Conservation (phyloP, 441 rosid genomes). For the Eruca vesicaria region DNA sequence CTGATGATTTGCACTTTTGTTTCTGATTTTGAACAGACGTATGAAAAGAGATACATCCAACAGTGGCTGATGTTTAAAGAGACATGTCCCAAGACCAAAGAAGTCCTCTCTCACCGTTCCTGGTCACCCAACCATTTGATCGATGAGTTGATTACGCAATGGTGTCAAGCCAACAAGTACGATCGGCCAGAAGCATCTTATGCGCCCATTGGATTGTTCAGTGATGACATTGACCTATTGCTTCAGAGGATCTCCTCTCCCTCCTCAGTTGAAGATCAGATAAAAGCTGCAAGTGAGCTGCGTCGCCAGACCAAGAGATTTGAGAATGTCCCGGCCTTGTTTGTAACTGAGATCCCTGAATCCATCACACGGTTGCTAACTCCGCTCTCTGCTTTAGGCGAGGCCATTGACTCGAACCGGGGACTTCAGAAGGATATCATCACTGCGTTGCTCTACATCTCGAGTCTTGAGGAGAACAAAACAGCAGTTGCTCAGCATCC, state of each 20-base stretch:
- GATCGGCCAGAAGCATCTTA: background rate
- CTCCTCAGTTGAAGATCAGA: no score
- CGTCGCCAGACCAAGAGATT: background rate
- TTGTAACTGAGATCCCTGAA: background rate
- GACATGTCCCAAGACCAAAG: no score
- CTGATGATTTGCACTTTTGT: no score
- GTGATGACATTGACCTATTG: background rate
- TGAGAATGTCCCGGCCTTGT: background rate
- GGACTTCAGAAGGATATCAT: background rate
- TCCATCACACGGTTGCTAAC: background rate
- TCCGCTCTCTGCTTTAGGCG: background rate
- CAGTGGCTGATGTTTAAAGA: background rate
- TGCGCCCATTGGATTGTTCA: background rate
- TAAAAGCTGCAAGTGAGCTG: background rate
- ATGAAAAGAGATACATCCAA: background rate
- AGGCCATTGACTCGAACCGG: background rate
- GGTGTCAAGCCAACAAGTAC: background rate
- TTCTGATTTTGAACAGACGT: background rate
- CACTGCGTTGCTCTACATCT: background rate
- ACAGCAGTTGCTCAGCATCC: constrained; percentile 13
- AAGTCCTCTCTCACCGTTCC: no score
- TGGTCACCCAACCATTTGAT: background rate
- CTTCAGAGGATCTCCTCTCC: background rate
- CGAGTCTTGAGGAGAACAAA: background rate
- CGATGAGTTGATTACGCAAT: background rate